A percentile compares a stretch with the other conserved stretches of the same genome.
These are phyloP conservation scores for Didymosphaeria variabile DNA, from an alignment of 2,329 filamentous ascomycete species.

Conservation along the genomic window DNA sequence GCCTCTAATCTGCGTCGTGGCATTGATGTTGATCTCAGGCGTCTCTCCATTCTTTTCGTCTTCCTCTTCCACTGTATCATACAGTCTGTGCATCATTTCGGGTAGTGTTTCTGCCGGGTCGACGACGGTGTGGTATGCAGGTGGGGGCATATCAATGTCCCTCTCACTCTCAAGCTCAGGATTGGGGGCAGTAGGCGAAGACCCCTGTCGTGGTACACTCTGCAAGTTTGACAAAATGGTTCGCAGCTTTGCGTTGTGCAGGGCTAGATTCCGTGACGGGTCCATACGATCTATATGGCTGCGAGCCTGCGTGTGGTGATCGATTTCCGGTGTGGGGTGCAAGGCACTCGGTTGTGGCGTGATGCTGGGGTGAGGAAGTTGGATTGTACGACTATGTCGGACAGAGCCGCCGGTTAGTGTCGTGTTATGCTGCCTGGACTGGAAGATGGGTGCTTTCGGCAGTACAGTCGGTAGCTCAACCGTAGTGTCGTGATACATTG, in stretches of 20 bases:
- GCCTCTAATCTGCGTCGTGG: conserved; percentile 44
- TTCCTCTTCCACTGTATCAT: conserved; percentile 27
- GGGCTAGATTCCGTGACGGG: conserved; percentile 28
- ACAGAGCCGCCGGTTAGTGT: conserved; percentile 9
- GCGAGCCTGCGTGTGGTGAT: conserved; percentile 15
- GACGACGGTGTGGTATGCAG: conserved; percentile 42
- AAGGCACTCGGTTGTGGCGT: conserved; percentile 38
- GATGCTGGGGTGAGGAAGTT: conserved; percentile 39
- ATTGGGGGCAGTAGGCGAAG: neutral
- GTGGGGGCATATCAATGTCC: conserved; percentile 31
- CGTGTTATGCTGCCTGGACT: neutral
- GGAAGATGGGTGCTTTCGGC: conserved; percentile 15
- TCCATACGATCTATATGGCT: conserved; percentile 27
- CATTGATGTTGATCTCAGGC: conserved; percentile 47
- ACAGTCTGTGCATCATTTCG: conserved; percentile 31
- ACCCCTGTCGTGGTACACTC: conserved; percentile 14
- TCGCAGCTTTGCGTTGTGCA: conserved; percentile 34
- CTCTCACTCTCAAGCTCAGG: conserved; percentile 4
- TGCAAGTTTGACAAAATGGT: conserved; percentile 15
- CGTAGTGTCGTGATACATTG: neutral
- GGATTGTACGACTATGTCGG: conserved; percentile 4
- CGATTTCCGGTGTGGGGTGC: conserved; percentile 19
- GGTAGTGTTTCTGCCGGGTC: conserved; percentile 29
- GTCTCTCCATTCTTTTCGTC: conserved; percentile 18
- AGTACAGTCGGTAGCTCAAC: conserved; percentile 13